Percentiles rank a stretch among this genome's conserved stretches.
Conservation (phyloP, 495 filamentous ascomycete species). For the Staphylotrichum longicolle region DNA sequence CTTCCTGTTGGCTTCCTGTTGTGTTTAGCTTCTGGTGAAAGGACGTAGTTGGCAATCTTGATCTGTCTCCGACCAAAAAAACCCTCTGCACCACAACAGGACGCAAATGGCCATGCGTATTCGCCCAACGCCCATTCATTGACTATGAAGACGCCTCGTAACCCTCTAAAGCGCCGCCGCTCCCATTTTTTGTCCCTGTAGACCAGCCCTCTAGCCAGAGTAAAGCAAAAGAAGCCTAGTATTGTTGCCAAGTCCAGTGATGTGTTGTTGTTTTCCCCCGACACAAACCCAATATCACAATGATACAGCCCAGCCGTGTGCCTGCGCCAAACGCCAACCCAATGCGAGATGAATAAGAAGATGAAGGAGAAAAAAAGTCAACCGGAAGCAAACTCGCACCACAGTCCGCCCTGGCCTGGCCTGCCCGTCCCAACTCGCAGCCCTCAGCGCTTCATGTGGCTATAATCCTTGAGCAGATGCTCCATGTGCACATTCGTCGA, state of each 20-base stretch:
- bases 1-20: no score
- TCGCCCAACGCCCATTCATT: no score
- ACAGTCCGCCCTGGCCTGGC: not conserved
- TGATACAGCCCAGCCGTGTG: no score
- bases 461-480: conserved; percentile 81
- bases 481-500: conserved; percentile 93
- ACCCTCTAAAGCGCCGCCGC: no score
- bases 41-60: no score
- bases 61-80: no score
- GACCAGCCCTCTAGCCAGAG: conserved; percentile 2
- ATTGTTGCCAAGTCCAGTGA: not conserved
- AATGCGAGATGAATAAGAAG: not conserved
- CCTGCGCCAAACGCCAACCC: not conserved
- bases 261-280: no score
- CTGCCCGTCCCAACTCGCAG: not conserved
- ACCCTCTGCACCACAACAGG: no score
- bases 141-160: no score
- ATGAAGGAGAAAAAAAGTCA: not conserved
- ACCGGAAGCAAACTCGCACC: not conserved
- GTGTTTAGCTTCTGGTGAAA: no score
- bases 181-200: not conserved
- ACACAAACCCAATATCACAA: no score
- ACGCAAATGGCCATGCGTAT: no score
- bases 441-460: conserved; percentile 48
- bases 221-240: not conserved